These are phyloP conservation scores for Novymonas esmeraldas DNA, from an alignment of 208 protist species.

Conservation along the genomic window DNA sequence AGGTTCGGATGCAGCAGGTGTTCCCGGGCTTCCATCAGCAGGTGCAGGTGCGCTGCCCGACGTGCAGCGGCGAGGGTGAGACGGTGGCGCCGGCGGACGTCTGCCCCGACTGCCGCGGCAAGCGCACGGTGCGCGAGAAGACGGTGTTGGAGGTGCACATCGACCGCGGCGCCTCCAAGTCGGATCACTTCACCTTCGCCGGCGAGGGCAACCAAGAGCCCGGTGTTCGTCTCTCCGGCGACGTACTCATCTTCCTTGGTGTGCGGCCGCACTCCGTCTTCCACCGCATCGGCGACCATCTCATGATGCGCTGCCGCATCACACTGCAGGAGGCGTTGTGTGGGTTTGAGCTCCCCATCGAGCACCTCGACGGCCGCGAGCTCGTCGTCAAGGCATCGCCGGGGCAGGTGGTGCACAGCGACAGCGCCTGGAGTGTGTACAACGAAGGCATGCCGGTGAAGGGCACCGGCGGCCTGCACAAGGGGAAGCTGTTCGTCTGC, in stretches of 20 bases:
- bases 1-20: conserved; percentile 88
- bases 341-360: conserved; percentile 87
- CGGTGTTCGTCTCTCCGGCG: conserved; percentile 87
- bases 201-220: conserved; percentile 96
- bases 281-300: conserved; percentile 90
- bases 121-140: conserved; percentile 89
- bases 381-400: conserved; percentile 67
- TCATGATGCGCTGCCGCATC: conserved; percentile 90
- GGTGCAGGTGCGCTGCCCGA: conserved; percentile 85
- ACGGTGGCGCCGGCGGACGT: conserved; percentile 80
- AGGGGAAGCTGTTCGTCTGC: conserved; percentile 82
- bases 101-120: conserved; percentile 94
- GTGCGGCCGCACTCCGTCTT: conserved; percentile 94
- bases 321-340: conserved; percentile 94
- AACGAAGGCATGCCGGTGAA: conserved; percentile 92
- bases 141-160: conserved; percentile 96
- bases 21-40: conserved; percentile 96
- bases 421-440: conserved; percentile 69
- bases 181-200: conserved; percentile 93
- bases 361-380: conserved; percentile 89
- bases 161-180: conserved; percentile 93
- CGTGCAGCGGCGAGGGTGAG: conserved; percentile 91
- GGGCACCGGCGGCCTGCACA: conserved; percentile 69
- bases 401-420: conserved; percentile 81
- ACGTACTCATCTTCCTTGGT: conserved; percentile 96